Conservation (phyloP, 1,139 yeast genomes). For the Pichiaceae sp. region DNA sequence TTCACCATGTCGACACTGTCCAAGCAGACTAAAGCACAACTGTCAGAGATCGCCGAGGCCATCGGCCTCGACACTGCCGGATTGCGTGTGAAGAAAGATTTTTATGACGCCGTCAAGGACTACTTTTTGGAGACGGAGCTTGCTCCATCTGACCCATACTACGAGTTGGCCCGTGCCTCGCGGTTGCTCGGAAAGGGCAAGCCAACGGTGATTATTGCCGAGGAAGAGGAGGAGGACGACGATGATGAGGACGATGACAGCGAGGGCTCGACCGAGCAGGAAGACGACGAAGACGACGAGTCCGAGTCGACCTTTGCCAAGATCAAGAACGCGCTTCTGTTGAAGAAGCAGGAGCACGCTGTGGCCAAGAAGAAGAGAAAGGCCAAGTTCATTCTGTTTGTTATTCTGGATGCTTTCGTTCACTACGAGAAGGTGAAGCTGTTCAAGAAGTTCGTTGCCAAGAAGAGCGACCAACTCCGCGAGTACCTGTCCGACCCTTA, state of each 20-base stretch:
- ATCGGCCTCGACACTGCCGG: slow-evolving; percentile 16
- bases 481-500: slow-evolving; percentile 42
- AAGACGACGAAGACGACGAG: slow-evolving; percentile 7
- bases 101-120: slow-evolving; percentile 14
- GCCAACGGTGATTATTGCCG: slow-evolving; percentile 8
- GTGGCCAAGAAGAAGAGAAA: slow-evolving; percentile 20
- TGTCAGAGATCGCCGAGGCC: slow-evolving; percentile 23
- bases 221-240: slow-evolving; percentile 8
- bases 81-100: slow-evolving; percentile 20
- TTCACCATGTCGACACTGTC: slow-evolving; percentile 14
- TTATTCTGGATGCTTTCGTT: slow-evolving; percentile 11
- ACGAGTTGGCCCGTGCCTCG: slow-evolving; percentile 15
- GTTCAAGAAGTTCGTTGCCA: slow-evolving; percentile 32
- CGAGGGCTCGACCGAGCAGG: slow-evolving; percentile 9
- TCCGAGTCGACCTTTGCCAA: neutral
- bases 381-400: slow-evolving; percentile 25
- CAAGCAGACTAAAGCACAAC: slow-evolving; percentile 24
- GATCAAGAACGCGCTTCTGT: slow-evolving; percentile 8
- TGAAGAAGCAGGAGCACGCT: slow-evolving; percentile 4
- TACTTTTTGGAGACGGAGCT: slow-evolving; percentile 13
- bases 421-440: slow-evolving; percentile 31
- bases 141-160: slow-evolving; percentile 17
- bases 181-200: slow-evolving; percentile 10
- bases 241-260: slow-evolving; percentile 10
- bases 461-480: slow-evolving; percentile 35